Conservation (phyloP, 2,329 filamentous ascomycete genomes). For the Raffaelea arxii region DNA sequence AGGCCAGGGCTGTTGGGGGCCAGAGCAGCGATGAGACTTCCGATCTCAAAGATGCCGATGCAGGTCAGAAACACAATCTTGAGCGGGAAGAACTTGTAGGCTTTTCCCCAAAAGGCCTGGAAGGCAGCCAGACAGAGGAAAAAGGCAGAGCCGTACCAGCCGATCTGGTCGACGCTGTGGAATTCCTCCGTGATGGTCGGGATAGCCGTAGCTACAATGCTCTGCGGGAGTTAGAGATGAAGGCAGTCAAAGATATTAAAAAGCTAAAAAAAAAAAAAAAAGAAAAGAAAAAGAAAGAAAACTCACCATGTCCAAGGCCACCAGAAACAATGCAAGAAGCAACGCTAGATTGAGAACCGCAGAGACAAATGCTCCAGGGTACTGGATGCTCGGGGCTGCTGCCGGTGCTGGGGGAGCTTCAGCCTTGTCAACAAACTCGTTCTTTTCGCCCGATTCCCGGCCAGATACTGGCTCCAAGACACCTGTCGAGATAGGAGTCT, state of each 20-base stretch:
- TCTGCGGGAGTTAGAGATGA: neutral
- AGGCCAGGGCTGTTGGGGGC: constrained; percentile 38
- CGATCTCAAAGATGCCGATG: constrained; percentile 42
- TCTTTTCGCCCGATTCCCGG: too few relatives aligned
- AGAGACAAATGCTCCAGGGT: too few relatives aligned
- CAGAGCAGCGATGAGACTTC: constrained; percentile 41
- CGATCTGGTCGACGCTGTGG: constrained; percentile 14
- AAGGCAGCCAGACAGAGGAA: constrained; percentile 14
- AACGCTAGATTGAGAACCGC: too few relatives aligned
- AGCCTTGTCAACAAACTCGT: too few relatives aligned
- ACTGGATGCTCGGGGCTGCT: too few relatives aligned
- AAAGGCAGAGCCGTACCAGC: constrained; percentile 8
- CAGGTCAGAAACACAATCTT: constrained; percentile 30
- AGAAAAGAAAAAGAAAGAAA: neutral
- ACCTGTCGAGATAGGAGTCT: too few relatives aligned
- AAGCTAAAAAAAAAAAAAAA: neutral
- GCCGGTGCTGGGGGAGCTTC: too few relatives aligned
- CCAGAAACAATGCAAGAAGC: too few relatives aligned
- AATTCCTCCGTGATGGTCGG: constrained; percentile 5
- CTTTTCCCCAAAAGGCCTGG: constrained; percentile 35
- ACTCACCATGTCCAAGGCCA: neutral
- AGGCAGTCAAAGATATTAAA: neutral
- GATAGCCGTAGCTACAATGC: neutral
- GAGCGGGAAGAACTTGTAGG: constrained; percentile 32
- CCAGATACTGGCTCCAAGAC: too few relatives aligned